Base-by-base conservation (phyloP, 768 basidiomycete genomes). In the Gelatoporia subvermispora region DNA sequence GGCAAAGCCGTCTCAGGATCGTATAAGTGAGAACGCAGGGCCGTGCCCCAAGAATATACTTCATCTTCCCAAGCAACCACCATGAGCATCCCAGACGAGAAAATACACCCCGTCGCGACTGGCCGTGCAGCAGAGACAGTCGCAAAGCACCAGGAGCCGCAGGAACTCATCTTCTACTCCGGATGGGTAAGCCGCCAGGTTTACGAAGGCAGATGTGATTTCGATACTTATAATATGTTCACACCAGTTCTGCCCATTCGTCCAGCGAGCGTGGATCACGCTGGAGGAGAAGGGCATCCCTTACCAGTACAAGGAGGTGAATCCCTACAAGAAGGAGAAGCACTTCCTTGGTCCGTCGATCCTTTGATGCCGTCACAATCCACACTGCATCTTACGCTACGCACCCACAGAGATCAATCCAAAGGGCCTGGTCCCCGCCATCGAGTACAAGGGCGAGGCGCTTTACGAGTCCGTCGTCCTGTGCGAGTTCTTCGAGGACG, bases 281-380 rank as follows among this genome's bases (percentile, higher is more conserved):
- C 69, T 87, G 3, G 83, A 88, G 58, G 84, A 85, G 59, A 77
- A 72, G 46, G 75, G 75, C 0, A 77, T 86, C 23, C 77, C 78
- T 1, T 87, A 86, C 57, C 81, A 82, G 52, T 84, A 83, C 60
- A 74, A 75, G 50, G 81, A 85, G 59, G 73, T 80, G 18, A 82
- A 84, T 62, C 82, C 83, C 2, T 86, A 85, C 70, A 82, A 81
- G 65, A 85, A 85, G 55, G 79, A 79, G 56, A 65, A 71, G 15
- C 71, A 76, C 36, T 80, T 79, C 58, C 67, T 81, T 24, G 74
- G 78, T 76, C 50, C 31, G 71, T 48, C 24, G n/a, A n/a, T n/a
- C 16, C 22, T 31, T 17, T 11, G n/a, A n/a, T 25, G 49, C 10
- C 10, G 21, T 36, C 43, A 2, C 21, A 2, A 20, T n/a, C 3